Evolutionary conservation across 2,329 filamentous ascomycete genomes (phyloP), one percentile per base, ranked within the genome.

Genomic region (Cladophialophora bantiana): DNA sequence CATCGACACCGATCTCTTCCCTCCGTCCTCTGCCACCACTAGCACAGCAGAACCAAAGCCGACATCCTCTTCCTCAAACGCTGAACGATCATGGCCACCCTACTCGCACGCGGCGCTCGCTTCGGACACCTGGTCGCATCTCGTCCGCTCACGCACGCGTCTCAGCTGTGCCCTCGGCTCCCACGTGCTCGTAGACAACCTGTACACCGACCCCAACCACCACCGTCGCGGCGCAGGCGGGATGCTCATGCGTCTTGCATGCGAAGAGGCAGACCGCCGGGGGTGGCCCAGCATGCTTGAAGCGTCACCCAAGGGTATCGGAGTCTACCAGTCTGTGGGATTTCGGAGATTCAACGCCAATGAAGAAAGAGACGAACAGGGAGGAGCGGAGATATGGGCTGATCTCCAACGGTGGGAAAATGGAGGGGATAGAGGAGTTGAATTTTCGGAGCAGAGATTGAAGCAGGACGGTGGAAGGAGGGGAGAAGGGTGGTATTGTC

Each of bases 161-260:
- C 36, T 62, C 26, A 55, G 31, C 6, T 31, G 42, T 5, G 9
- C 9, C 4, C 56, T 69, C 10, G 56, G 60, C 12, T 35, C 48
- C 5, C 62, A 69, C 42, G 60, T 70, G 18, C 52, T 62, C 6
- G 63, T 69, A 15, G 69, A 69, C 42, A 60, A 64, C 18, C 35
- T 71, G n/a, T 69, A 58, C 13, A 69, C 67, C 1, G 52, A 62
- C 10, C 66, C 67, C 3, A 36, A 1, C 3, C 66, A 68, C 42
- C 64, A 67, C 7, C 57, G 69, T 6, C 61, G 63, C n/a, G 69
- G 69, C 9, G 69, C 64, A 2, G 64, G 67, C 10, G 31, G 53
- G 34, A 48, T 66, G 59, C 32, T 69, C 20, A 67, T 71, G 66
- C 57, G 53, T 0, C 55, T 64, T 31, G 58, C 50, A n/a, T 54